Base-by-base conservation (phyloP, 2,329 filamentous ascomycete genomes). In the Sporothrix phasma region DNA sequence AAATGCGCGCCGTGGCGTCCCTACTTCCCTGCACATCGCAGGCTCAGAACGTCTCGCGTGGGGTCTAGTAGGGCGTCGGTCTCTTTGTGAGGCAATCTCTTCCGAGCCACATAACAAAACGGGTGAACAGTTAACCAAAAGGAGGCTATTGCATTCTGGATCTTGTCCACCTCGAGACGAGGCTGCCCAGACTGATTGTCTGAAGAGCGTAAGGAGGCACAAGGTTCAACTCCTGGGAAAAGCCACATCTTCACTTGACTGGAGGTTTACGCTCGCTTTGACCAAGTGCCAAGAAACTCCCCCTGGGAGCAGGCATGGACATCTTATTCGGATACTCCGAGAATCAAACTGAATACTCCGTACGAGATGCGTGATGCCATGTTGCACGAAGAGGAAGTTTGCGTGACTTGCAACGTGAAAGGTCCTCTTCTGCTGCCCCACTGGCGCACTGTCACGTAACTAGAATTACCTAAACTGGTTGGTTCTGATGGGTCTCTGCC, bases 51-150 rank as follows among this genome's bases (percentile, higher is more conserved):
- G 26, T 17, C 17, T 19, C 13, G 41, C 34, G 41, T 46, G 58
- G 26, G 56, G 58, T 45, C 24, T 34, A n/a, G n/a, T n/a, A n/a
- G 47, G 15, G 43, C 7, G 15, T 37, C 13, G 22, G 34, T 46
- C 47, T 31, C 37, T 45, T 34, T 62, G 37, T 54, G 24, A 54
- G 62, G 62, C 62, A 59, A 64, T 59, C 53, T 64, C 60, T 59
- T 64, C 62, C 62, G 62, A 45, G 61, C 46, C 45, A 45, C 15
- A n/a, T 10, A 4, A 2, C 19, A 26, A 15, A 24, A 24, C 37
- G 19, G 17, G 47, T 29, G 15, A 47, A 10, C 34, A 37, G 19
- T 6, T 6, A 22, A 41, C n/a, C n/a, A 29, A 61, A 26, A 49
- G 17, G 24, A 34, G 8, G 31, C 8, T 34, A 10, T 46, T 46